phyloP scores from a whole-genome alignment of 805 yeast genomes.

The Lachancea quebecensis region DNA sequence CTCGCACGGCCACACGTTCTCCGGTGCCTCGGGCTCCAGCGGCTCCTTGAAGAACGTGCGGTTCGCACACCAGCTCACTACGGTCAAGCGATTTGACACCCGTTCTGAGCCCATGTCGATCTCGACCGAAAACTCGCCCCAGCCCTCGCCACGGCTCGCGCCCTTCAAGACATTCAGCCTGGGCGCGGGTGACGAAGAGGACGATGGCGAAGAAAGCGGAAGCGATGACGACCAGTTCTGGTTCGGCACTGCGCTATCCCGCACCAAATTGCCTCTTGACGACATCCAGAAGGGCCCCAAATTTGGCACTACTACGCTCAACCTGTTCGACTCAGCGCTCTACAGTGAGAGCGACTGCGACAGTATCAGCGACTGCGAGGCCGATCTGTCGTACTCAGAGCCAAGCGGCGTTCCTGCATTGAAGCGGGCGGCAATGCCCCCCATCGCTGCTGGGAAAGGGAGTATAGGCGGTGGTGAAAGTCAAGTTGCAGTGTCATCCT shows the following conservation, averaged over 20 bases:
- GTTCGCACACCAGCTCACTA: slow-evolving; percentile 54
- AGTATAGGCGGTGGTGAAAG: no score
- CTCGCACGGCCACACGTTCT: slow-evolving; percentile 10
- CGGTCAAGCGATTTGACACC: slow-evolving; percentile 58
- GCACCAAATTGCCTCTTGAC: slow-evolving; percentile 6
- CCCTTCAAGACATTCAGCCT: background rate
- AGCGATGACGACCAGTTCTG: slow-evolving; percentile 14
- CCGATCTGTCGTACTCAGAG: background rate
- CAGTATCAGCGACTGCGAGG: slow-evolving; percentile 3
- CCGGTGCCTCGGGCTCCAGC: slow-evolving; percentile 15
- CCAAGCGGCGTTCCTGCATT: background rate
- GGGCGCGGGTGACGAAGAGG: slow-evolving; percentile 6
- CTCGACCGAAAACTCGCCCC: slow-evolving; percentile 46
- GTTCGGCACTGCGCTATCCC: slow-evolving; percentile 13
- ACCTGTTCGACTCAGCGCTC: slow-evolving; percentile 3
- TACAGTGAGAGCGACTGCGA: slow-evolving; percentile 8
- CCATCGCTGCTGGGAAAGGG: background rate
- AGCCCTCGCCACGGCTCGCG: slow-evolving; percentile 14
- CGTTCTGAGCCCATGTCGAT: slow-evolving; percentile 55
- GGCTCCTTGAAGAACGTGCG: slow-evolving; percentile 48
- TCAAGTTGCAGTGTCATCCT: no score
- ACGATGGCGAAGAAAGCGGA: slow-evolving; percentile 6
- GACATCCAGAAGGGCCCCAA: background rate
- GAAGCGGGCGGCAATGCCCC: background rate
- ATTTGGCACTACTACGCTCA: background rate